A percentile compares a stretch with the other conserved stretches of the same genome.
Conservation (phyloP, 2,329 filamentous ascomycete species). For the Aspergillus luchuensis region DNA sequence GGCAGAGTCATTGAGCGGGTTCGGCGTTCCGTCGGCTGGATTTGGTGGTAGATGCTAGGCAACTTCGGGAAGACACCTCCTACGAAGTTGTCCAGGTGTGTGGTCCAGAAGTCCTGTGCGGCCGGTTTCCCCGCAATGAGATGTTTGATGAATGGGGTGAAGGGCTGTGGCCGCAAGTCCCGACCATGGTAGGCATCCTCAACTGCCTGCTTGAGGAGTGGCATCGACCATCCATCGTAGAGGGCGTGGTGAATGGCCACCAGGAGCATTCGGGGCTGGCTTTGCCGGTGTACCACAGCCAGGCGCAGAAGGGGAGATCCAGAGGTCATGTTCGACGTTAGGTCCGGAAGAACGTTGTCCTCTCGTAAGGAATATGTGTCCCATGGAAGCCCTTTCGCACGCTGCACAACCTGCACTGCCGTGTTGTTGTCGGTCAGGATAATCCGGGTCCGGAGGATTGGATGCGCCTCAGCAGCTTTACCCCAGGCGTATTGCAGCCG, state of each 20-base stretch:
- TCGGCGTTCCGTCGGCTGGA: background rate
- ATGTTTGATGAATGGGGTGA: slow-evolving; percentile 54
- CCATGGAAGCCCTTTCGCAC: background rate
- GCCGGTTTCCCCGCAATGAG: slow-evolving; percentile 13
- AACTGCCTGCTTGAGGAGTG: slow-evolving; percentile 26
- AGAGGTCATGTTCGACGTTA: background rate
- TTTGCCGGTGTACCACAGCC: background rate
- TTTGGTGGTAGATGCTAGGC: background rate
- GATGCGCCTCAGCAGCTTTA: background rate
- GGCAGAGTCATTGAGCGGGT: background rate
- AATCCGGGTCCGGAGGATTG: background rate
- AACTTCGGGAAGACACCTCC: background rate
- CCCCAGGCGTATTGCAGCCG: slow-evolving; percentile 3
- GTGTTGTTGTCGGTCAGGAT: slow-evolving; percentile 7
- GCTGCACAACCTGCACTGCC: slow-evolving; percentile 10
- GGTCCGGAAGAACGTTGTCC: background rate
- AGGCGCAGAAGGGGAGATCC: background rate
- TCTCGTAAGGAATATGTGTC: background rate
- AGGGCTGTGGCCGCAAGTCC: slow-evolving; percentile 49
- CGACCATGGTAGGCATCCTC: slow-evolving; percentile 20
- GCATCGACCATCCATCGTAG: slow-evolving; percentile 47
- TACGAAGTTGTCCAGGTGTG: background rate
- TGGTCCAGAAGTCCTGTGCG: background rate
- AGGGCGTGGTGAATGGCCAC: slow-evolving; percentile 43
- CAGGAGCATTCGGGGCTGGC: background rate